Base-by-base conservation (phyloP, 176 grass and related monocot species). In the Avena atlantica region DNA sequence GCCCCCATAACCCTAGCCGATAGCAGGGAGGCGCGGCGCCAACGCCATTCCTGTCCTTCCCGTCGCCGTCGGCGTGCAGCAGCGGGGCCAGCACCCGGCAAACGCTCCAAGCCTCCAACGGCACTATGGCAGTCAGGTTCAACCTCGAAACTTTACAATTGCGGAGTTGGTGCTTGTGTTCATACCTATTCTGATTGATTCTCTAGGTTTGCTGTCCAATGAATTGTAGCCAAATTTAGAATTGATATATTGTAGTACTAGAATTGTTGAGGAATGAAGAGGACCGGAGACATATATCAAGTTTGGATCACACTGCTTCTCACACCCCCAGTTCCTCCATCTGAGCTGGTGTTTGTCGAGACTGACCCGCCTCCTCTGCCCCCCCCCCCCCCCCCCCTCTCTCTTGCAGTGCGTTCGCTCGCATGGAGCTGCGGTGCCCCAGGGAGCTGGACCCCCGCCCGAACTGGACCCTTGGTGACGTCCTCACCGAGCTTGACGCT, bases 371-470 rank as follows among this genome's bases (percentile, higher is more conserved):
- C 48, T 74, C 55, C 58, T 49, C 48, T 74, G n/a, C 71, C 0
- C n/a, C 73, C 66, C n/a, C 73, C 66, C 14, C 25, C 25, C 25
- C 25, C 25, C 25, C 25, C 25, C 25, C 25, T 1, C 25, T 20
- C 62, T 16, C 12, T 16, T 12, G 9, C 81, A 91, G 89, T 67
- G 75, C 75, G 24, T 87, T 80, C 37, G 67, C 42, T 24, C 89
- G 67, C 7, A 68, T 91, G 85, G 89, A 91, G 81, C 80, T 91
- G 65, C 89, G 81, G 67, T 88, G 5, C 53, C 90, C 81, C 69
- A 77, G 12, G n/a, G 82, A 44, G 11, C 90, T 91, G 52, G 90
- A 88, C 70, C 81, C 90, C 2, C 51, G 17, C 61, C 82, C 45
- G 44, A 88, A 55, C 79, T 90, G 89, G 78, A 91, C 78, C 70